These are phyloP conservation scores for Hamiltosporidium magnivora DNA, from an alignment of 371 early-diverging fungal genomes.

Conservation along the genomic window DNA sequence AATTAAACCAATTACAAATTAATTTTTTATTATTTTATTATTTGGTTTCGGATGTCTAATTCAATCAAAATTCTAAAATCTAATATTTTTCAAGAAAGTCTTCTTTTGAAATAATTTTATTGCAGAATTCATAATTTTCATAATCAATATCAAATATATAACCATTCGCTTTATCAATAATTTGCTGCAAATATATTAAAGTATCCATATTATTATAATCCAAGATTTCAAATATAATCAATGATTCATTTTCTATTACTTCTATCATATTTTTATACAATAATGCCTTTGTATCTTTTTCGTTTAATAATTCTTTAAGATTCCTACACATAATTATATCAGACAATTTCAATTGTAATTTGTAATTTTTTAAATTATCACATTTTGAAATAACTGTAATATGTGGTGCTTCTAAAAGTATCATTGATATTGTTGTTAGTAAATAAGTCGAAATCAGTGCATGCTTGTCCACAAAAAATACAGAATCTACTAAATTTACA, in stretches of 20 bases:
- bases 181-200: constrained; percentile 10
- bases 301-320: constrained; percentile 2
- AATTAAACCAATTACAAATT: too few relatives aligned
- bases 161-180: constrained; percentile 33
- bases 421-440: constrained; percentile 12
- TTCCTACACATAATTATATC: neutral
- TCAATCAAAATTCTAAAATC: too few relatives aligned
- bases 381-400: constrained; percentile 32
- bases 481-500: constrained; percentile 25
- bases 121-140: too few relatives aligned
- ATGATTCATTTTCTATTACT: constrained; percentile 16
- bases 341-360: constrained; percentile 1
- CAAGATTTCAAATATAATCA: constrained; percentile 20
- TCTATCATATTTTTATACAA: neutral
- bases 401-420: constrained; percentile 21
- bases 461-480: constrained; percentile 14
- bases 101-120: too few relatives aligned
- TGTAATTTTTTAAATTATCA: constrained; percentile 18
- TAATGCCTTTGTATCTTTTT: neutral
- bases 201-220: constrained; percentile 30
- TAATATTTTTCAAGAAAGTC: too few relatives aligned
- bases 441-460: constrained; percentile 30
- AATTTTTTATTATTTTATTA: too few relatives aligned
- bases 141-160: constrained; percentile 1
- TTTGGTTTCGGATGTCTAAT: too few relatives aligned